Evolutionary conservation across 2,329 filamentous ascomycete genomes (phyloP).

Genomic region (Nothophaeocryptopus gaeumannii): DNA sequence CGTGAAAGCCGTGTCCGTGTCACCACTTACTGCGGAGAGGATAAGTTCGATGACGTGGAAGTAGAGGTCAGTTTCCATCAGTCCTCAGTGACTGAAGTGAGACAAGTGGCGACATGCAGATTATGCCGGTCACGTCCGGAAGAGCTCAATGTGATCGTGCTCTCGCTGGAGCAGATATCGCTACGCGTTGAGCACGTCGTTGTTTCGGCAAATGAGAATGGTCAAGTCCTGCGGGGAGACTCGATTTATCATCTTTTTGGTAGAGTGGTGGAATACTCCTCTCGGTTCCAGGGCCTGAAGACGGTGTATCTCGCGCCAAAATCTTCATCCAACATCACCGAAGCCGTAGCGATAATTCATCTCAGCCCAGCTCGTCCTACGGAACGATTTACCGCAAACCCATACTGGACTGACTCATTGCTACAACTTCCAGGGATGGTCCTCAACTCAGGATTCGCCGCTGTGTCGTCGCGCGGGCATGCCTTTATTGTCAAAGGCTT

Average conservation of each 20-base stretch:
- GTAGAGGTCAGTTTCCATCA: no score
- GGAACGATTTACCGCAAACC: slow-evolving; percentile 33
- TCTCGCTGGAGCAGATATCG: neutral
- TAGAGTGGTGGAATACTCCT: neutral
- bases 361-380: neutral
- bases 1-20: neutral
- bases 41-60: no score
- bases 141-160: neutral
- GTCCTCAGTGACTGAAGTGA: no score
- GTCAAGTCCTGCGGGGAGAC: no score
- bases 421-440: slow-evolving; percentile 22
- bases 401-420: slow-evolving; percentile 25
- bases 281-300: neutral
- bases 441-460: no score
- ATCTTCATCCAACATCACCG: neutral
- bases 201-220: no score
- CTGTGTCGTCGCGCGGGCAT: no score
- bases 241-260: neutral
- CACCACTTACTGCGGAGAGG: neutral
- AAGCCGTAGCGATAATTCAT: neutral
- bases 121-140: no score
- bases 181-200: no score
- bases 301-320: neutral
- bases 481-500: no score
- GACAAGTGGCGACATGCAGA: no score